Percentiles rank a stretch among this genome's conserved stretches.
Conservation (phyloP, 1,139 yeast genomes). For the Nadsonia starkeyi-henricii region DNA sequence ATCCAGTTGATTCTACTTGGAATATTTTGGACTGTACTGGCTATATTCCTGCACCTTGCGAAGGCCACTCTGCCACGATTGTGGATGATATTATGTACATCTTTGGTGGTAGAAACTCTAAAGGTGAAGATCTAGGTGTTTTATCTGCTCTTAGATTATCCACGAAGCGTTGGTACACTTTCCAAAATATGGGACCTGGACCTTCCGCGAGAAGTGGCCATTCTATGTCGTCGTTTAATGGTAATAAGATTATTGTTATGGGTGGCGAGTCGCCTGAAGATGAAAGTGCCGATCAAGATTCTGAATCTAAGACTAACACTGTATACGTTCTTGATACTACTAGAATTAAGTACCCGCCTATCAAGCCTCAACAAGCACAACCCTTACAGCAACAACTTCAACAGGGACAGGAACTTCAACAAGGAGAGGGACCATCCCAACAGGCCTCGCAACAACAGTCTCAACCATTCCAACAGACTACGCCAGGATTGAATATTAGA, state of each 20-base stretch:
- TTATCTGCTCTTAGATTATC: constrained; percentile 67
- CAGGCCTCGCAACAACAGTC: neutral
- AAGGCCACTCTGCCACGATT: constrained; percentile 79
- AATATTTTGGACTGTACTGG: constrained; percentile 35
- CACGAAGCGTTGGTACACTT: constrained; percentile 58
- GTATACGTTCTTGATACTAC: constrained; percentile 29
- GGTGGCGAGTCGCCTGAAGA: constrained; percentile 57
- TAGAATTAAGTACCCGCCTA: constrained; percentile 25
- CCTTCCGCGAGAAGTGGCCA: constrained; percentile 96
- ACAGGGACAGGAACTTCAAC: neutral
- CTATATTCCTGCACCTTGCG: constrained; percentile 68
- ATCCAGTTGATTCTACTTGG: constrained; percentile 62
- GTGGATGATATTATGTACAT: constrained; percentile 71
- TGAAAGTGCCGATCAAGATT: constrained; percentile 13
- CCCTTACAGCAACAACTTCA: neutral
- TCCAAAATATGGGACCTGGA: constrained; percentile 39
- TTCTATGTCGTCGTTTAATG: constrained; percentile 59
- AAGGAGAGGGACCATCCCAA: neutral
- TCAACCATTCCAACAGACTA: neutral
- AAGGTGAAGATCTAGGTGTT: constrained; percentile 56
- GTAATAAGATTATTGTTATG: constrained; percentile 64
- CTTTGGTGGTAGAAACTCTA: constrained; percentile 78
- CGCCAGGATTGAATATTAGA: neutral
- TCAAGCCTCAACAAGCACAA: neutral
- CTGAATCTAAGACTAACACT: constrained; percentile 13